A percentile compares a stretch with the other conserved stretches of the same genome.
Conservation (phyloP, 1,284 basidiomycete species). For the Rhodotorula sp. region DNA sequence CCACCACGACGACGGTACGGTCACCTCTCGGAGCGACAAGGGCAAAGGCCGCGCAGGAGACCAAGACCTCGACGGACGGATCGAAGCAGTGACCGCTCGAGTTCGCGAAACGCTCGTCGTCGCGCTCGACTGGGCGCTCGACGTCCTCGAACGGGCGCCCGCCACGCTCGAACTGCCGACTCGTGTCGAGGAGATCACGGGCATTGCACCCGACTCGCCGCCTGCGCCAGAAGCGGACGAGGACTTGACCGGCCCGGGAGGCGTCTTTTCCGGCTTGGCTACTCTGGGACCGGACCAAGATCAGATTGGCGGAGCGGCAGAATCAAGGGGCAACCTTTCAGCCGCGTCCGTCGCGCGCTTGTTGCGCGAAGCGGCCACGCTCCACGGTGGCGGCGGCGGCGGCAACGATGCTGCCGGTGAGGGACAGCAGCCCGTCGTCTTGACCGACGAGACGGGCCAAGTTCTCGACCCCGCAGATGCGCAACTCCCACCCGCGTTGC, state of each 20-base stretch:
- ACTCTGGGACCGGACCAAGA: background rate
- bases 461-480: background rate
- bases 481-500: background rate
- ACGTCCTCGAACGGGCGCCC: slow-evolving; percentile 29
- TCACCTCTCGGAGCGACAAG: background rate
- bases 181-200: slow-evolving; percentile 23
- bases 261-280: background rate
- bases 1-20: background rate
- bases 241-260: background rate
- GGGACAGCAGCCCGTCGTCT: background rate
- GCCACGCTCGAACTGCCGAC: slow-evolving; percentile 11
- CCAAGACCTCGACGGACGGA: slow-evolving; percentile 28
- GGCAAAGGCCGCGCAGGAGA: slow-evolving; percentile 11
- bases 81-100: slow-evolving; percentile 7
- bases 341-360: background rate
- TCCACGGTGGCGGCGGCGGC: background rate
- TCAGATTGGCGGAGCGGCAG: background rate
- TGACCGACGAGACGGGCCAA: background rate
- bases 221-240: background rate
- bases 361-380: background rate
- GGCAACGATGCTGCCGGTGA: too few relatives aligned
- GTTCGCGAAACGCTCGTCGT: slow-evolving; percentile 5
- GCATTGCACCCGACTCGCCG: background rate
- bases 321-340: background rate
- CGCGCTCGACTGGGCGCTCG: slow-evolving; percentile 37